Evolutionary conservation across 371 early-diverging fungal genomes (phyloP).

Genomic region (Apophysomyces ossiformis): DNA sequence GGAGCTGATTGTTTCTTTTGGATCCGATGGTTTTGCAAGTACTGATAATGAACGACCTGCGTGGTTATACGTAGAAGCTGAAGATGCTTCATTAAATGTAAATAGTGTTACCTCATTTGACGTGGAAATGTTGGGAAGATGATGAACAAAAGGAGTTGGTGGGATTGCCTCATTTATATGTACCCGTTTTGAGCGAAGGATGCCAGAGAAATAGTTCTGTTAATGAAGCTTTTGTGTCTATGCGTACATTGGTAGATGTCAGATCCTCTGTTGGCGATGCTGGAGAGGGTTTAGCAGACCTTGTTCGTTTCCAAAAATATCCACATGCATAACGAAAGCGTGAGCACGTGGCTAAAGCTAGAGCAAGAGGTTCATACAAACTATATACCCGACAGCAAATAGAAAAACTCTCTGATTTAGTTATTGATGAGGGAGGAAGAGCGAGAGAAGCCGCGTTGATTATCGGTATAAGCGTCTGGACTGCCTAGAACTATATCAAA

Average conservation of each 20-base stretch:
- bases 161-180: conserved; percentile 6
- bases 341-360: conserved; percentile 9
- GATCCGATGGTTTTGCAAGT: no score
- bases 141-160: conserved; percentile 2
- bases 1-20: no score
- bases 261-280: conserved; percentile 3
- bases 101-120: conserved; percentile 9
- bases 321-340: background rate
- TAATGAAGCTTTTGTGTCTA: conserved; percentile 14
- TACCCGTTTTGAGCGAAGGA: background rate
- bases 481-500: conserved; percentile 15
- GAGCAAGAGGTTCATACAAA: conserved; percentile 17
- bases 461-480: conserved; percentile 14
- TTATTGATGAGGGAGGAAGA: conserved; percentile 18
- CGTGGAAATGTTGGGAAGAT: background rate
- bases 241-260: conserved; percentile 19
- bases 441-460: conserved; percentile 5
- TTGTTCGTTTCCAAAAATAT: background rate
- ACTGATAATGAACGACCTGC: background rate
- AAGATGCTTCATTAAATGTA: conserved; percentile 6
- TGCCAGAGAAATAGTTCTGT: conserved; percentile 2
- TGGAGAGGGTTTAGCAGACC: conserved; percentile 1
- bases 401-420: conserved; percentile 22
- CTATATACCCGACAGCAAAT: conserved; percentile 20
- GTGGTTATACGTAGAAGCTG: background rate